phyloP scores from a whole-genome alignment of 2,329 filamentous ascomycete species.

The Albifimbria verrucaria region DNA sequence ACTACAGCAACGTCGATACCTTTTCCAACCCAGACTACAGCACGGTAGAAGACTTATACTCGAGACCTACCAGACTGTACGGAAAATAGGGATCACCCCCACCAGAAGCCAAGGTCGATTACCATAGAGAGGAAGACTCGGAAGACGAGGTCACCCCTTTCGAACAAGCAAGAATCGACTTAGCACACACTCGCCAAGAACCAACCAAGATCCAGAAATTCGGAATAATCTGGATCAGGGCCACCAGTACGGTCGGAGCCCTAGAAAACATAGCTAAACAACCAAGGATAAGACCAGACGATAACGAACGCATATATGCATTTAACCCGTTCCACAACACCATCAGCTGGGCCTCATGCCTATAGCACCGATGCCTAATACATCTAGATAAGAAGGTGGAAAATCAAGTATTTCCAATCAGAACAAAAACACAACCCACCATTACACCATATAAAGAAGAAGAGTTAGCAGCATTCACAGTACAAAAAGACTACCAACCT shows the following conservation, averaged over 20 bases:
- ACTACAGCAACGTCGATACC: too few species aligned
- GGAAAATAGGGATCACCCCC: not conserved
- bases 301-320: not conserved
- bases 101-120: too few species aligned
- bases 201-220: not conserved
- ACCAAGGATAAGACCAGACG: not conserved
- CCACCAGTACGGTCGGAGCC: too few species aligned
- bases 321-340: not conserved
- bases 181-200: too few species aligned
- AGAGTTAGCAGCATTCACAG: not conserved
- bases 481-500: not conserved
- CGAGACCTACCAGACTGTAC: not conserved
- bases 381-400: not conserved
- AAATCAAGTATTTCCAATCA: not conserved
- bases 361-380: not conserved
- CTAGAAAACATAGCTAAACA: too few species aligned
- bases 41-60: not conserved
- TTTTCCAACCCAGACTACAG: too few species aligned
- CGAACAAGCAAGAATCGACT: too few species aligned
- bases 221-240: too few species aligned
- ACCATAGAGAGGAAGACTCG: too few species aligned
- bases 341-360: not conserved
- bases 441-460: not conserved
- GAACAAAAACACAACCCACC: not conserved
- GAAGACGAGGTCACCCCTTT: too few species aligned